These are phyloP conservation scores for Oryza meridionalis DNA, from an alignment of 176 grass and related monocot species.

Conservation along the genomic window DNA sequence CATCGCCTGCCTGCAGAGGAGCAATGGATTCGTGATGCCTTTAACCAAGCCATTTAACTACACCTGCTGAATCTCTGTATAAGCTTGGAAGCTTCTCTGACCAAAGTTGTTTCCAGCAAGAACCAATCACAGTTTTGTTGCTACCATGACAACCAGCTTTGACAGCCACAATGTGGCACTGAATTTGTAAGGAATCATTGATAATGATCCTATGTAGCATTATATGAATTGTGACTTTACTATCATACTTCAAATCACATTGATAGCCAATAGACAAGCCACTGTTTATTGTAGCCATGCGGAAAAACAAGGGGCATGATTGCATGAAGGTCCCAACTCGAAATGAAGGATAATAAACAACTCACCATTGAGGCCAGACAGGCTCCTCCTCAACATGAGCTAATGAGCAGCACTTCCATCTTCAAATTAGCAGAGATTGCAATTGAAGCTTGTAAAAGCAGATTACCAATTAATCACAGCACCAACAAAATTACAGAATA, in stretches of 20 bases:
- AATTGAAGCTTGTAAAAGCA: neutral
- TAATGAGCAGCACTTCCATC: neutral
- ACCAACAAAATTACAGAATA: neutral
- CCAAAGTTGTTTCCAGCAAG: neutral
- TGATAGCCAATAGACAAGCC: too few relatives aligned
- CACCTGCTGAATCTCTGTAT: slow-evolving; percentile 45
- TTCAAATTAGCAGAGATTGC: neutral
- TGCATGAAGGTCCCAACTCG: neutral
- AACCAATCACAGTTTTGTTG: neutral
- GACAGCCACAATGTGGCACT: neutral
- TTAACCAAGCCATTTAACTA: slow-evolving; percentile 56
- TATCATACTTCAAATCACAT: neutral
- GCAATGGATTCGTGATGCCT: slow-evolving; percentile 45
- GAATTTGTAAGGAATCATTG: neutral
- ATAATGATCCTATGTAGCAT: neutral
- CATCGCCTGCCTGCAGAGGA: slow-evolving; percentile 59
- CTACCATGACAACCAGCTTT: neutral
- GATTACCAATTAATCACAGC: neutral
- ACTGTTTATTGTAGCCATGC: neutral
- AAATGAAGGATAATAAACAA: neutral
- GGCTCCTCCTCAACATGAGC: neutral
- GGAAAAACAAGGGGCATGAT: neutral
- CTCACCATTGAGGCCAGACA: neutral
- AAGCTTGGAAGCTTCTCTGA: neutral
- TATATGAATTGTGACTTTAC: neutral